Percentiles rank a stretch among this genome's conserved stretches.
Evolutionary conservation across 2,329 filamentous ascomycete genomes (phyloP).

Genomic region (Neurospora sp.): DNA sequence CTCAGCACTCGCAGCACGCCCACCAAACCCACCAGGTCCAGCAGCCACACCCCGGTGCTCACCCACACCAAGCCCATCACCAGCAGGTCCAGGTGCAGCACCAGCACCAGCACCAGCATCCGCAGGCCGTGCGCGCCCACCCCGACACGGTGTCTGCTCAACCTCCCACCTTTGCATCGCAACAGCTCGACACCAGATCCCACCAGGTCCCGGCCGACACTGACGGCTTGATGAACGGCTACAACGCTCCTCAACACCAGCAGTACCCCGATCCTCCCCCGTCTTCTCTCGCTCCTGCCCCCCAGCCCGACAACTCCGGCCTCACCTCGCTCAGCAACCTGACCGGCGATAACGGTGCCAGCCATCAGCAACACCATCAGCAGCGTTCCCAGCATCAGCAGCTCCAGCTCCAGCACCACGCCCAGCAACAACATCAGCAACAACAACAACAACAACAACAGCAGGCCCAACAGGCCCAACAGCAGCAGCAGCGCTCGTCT

Average conservation of each 20-base stretch:
- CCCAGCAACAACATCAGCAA: constrained; percentile 8
- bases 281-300: constrained; percentile 12
- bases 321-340: constrained; percentile 17
- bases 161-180: constrained; percentile 16
- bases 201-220: constrained; percentile 17
- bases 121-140: constrained; percentile 16
- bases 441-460: constrained; percentile 11
- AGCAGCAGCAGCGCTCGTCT: constrained; percentile 11
- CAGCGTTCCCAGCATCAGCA: constrained; percentile 11
- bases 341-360: constrained; percentile 11
- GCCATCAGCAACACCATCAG: constrained; percentile 10
- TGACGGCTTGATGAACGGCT: constrained; percentile 20
- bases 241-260: constrained; percentile 15
- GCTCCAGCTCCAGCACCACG: neutral
- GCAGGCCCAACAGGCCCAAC: constrained; percentile 10
- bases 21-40: neutral
- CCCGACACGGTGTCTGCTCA: constrained; percentile 17
- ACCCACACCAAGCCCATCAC: neutral
- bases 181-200: constrained; percentile 17
- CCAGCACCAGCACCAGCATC: constrained; percentile 6
- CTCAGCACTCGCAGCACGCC: neutral
- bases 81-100: neutral
- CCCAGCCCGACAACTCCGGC: constrained; percentile 17
- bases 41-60: constrained; percentile 8
- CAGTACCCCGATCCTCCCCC: constrained; percentile 18